Percentiles rank a stretch among this genome's conserved stretches.
Evolutionary conservation across 768 basidiomycete genomes (phyloP).

Genomic region (Udeniomyces megalosporus): DNA sequence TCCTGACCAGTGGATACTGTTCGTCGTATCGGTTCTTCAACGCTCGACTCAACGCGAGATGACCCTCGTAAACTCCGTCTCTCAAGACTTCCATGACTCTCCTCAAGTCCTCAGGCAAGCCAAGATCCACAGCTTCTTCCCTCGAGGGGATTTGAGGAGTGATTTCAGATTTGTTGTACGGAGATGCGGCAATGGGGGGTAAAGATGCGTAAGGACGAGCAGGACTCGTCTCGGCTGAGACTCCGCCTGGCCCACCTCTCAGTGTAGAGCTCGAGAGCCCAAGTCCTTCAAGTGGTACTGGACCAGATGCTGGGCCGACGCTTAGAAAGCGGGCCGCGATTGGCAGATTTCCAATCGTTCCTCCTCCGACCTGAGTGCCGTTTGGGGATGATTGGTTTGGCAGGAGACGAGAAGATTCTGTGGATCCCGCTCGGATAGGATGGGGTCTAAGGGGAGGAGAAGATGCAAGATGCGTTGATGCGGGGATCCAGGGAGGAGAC

Average conservation of each 20-base stretch:
- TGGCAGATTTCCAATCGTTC: background rate
- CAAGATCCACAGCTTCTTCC: background rate
- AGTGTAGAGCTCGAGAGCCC: too few species aligned
- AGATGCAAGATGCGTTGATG: too few species aligned
- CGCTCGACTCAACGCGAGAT: slow-evolving; percentile 66
- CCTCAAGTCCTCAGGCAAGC: slow-evolving; percentile 68
- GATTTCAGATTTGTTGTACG: too few species aligned
- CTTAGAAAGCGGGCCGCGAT: slow-evolving; percentile 5
- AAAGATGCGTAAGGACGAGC: too few species aligned
- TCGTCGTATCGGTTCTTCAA: slow-evolving; percentile 83
- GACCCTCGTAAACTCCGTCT: slow-evolving; percentile 73
- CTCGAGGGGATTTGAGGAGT: background rate
- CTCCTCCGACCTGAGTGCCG: too few species aligned
- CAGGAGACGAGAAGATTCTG: background rate
- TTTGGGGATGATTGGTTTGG: too few species aligned
- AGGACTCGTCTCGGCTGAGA: too few species aligned
- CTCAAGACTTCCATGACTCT: slow-evolving; percentile 75
- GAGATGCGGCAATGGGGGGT: too few species aligned
- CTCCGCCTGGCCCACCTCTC: too few species aligned
- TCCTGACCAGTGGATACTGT: slow-evolving; percentile 83
- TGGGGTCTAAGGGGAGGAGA: slow-evolving; percentile 23
- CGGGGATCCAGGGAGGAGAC: too few species aligned
- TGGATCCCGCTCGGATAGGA: background rate
- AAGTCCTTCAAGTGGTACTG: too few species aligned
- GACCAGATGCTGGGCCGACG: background rate